phyloP scores from a whole-genome alignment of 2,329 filamentous ascomycete species.

The Reticulascus tulasneorum region DNA sequence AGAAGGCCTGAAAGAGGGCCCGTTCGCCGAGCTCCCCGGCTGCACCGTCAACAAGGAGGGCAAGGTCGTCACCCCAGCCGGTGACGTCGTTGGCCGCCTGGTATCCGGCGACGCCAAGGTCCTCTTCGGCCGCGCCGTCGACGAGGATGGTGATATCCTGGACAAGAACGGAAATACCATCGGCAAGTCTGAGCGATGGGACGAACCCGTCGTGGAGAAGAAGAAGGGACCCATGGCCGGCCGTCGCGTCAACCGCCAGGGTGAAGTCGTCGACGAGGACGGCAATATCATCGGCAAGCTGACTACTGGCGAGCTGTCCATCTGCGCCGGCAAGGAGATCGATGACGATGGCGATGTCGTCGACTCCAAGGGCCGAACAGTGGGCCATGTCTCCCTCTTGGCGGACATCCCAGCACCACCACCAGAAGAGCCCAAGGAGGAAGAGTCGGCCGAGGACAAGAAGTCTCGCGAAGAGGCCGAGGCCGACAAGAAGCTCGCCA shows the following conservation, averaged over 20 bases:
- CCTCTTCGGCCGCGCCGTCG: constrained; percentile 69
- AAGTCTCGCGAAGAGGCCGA: constrained; percentile 53
- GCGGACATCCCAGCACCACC: constrained; percentile 49
- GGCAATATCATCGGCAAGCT: constrained; percentile 63
- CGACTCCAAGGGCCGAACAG: constrained; percentile 61
- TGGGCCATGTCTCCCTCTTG: constrained; percentile 66
- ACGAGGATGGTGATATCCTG: constrained; percentile 77
- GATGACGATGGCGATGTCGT: constrained; percentile 69
- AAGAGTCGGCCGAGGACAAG: constrained; percentile 41
- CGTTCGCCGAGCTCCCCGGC: constrained; percentile 63
- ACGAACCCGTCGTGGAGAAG: constrained; percentile 50
- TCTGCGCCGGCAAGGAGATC: constrained; percentile 65
- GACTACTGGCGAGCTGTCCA: constrained; percentile 60
- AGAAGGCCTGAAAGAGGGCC: constrained; percentile 59
- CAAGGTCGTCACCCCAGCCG: constrained; percentile 61
- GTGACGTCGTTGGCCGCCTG: constrained; percentile 69
- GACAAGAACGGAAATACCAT: constrained; percentile 67
- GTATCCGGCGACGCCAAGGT: constrained; percentile 67
- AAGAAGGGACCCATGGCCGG: constrained; percentile 49
- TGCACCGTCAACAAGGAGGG: constrained; percentile 66
- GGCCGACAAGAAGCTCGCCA: constrained; percentile 71
- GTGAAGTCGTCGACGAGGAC: constrained; percentile 55
- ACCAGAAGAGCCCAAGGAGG: constrained; percentile 47
- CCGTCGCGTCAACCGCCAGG: constrained; percentile 53
- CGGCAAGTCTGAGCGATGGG: constrained; percentile 57